These are phyloP conservation scores for Syzygium jambos DNA, from an alignment of 345 rosid genomes.

Conservation along the genomic window DNA sequence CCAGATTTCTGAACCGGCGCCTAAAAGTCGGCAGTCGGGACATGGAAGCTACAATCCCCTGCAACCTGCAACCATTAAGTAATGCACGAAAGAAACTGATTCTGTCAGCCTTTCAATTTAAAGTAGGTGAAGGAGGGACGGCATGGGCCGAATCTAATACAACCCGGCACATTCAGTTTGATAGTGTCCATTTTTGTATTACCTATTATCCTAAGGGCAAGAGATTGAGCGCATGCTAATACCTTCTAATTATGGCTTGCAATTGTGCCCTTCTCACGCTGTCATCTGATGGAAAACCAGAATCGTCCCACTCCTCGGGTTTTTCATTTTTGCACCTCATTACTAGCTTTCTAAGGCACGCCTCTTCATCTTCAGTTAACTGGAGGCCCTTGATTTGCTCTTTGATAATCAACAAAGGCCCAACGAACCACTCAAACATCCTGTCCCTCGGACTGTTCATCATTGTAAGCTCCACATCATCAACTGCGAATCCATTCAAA, in stretches of 20 bases:
- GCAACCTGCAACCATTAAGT: slow-evolving; percentile 29
- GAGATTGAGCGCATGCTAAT: neutral
- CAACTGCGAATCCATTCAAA: slow-evolving; percentile 25
- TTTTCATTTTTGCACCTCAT: slow-evolving; percentile 38
- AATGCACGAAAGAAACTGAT: neutral
- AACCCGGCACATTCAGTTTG: neutral
- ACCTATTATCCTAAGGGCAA: neutral
- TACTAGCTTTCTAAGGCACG: slow-evolving; percentile 37
- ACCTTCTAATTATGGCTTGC: slow-evolving; percentile 83
- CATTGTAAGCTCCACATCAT: slow-evolving; percentile 53
- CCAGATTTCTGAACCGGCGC: slow-evolving; percentile 54
- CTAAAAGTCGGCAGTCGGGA: slow-evolving; percentile 67
- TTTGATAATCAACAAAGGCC: slow-evolving; percentile 61
- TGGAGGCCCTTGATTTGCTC: slow-evolving; percentile 64
- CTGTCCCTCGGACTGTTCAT: slow-evolving; percentile 51
- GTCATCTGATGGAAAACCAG: slow-evolving; percentile 48
- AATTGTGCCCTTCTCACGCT: slow-evolving; percentile 62
- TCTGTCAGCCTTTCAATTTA: neutral
- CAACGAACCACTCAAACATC: slow-evolving; percentile 68
- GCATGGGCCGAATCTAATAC: neutral
- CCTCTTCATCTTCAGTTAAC: slow-evolving; percentile 48
- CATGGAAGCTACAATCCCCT: slow-evolving; percentile 68
- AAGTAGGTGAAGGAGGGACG: neutral
- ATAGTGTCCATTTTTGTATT: neutral
- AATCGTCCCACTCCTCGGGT: slow-evolving; percentile 61